Conservation (phyloP, 805 yeast genomes). For the Nematodospora valgi region DNA sequence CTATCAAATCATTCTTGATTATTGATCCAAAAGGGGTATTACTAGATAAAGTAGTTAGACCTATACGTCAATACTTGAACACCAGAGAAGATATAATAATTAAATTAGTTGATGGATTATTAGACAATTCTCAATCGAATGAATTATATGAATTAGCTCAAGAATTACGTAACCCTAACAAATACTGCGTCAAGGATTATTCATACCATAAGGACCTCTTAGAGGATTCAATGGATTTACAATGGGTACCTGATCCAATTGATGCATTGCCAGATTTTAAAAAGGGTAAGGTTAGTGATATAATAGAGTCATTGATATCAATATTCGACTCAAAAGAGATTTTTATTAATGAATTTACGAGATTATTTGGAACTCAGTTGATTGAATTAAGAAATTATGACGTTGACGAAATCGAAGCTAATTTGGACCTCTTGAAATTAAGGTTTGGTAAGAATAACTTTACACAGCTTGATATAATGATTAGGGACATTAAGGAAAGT, state of each 20-base stretch:
- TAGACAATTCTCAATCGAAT: conserved; percentile 42
- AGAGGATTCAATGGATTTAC: conserved; percentile 45
- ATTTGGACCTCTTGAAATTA: conserved; percentile 52
- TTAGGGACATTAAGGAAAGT: conserved; percentile 65
- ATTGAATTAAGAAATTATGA: conserved; percentile 41
- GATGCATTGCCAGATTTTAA: conserved; percentile 88
- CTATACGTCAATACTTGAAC: conserved; percentile 67
- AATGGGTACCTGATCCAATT: conserved; percentile 84
- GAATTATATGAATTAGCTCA: conserved; percentile 51
- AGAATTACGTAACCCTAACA: conserved; percentile 39
- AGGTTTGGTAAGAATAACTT: conserved; percentile 68
- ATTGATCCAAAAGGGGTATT: conserved; percentile 88
- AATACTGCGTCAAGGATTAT: neutral
- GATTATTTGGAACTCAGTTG: conserved; percentile 56
- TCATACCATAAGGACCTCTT: too few species aligned
- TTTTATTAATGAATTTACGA: conserved; percentile 63
- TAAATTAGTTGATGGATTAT: conserved; percentile 66
- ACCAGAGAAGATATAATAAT: conserved; percentile 71
- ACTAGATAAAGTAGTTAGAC: conserved; percentile 72
- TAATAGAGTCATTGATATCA: conserved; percentile 67
- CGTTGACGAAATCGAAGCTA: conserved; percentile 35
- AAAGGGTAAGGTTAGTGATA: conserved; percentile 57
- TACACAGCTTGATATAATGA: conserved; percentile 77
- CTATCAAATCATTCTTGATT: conserved; percentile 65
- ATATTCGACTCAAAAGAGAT: conserved; percentile 67